Evolutionary conservation across 2,329 filamentous ascomycete species (phyloP).

Genomic region (Tolypocladium tropicale): DNA sequence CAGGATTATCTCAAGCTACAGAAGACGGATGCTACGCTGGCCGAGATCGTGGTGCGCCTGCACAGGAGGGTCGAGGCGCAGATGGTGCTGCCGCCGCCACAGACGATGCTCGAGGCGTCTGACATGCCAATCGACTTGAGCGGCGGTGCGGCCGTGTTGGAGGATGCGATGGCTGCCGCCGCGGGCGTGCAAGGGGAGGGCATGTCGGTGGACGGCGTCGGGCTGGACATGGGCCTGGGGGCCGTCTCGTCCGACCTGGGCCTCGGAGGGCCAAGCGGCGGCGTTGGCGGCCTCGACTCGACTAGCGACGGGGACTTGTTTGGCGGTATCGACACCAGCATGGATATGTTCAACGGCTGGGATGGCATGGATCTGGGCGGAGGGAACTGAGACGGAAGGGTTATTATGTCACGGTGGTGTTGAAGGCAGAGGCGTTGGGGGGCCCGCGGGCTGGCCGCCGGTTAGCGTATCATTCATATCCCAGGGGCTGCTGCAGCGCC

Average conservation of each 20-base stretch:
- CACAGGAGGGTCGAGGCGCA: constrained; percentile 57
- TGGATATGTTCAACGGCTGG: constrained; percentile 35
- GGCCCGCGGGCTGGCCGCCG: too few species aligned
- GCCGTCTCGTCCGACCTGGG: constrained; percentile 25
- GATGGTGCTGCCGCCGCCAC: constrained; percentile 34
- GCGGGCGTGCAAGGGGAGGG: constrained; percentile 27
- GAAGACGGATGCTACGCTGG: constrained; percentile 43
- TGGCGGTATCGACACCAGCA: constrained; percentile 24
- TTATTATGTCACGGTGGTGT: not conserved
- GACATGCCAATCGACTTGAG: constrained; percentile 31
- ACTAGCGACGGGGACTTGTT: constrained; percentile 28
- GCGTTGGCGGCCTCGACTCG: constrained; percentile 18
- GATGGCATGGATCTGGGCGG: constrained; percentile 23
- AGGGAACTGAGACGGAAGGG: not conserved
- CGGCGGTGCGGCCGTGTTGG: constrained; percentile 25
- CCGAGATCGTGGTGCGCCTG: constrained; percentile 53
- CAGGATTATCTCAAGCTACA: constrained; percentile 47
- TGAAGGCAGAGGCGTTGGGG: not conserved
- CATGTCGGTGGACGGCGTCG: constrained; percentile 29
- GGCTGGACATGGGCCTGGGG: constrained; percentile 35
- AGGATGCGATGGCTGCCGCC: constrained; percentile 32
- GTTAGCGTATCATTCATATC: too few species aligned
- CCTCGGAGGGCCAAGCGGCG: constrained; percentile 22
- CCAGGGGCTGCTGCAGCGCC: too few species aligned
- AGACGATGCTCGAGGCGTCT: constrained; percentile 29